Evolutionary conservation across 306 rosid species (phyloP).

Genomic region (Citrullus amarus): DNA sequence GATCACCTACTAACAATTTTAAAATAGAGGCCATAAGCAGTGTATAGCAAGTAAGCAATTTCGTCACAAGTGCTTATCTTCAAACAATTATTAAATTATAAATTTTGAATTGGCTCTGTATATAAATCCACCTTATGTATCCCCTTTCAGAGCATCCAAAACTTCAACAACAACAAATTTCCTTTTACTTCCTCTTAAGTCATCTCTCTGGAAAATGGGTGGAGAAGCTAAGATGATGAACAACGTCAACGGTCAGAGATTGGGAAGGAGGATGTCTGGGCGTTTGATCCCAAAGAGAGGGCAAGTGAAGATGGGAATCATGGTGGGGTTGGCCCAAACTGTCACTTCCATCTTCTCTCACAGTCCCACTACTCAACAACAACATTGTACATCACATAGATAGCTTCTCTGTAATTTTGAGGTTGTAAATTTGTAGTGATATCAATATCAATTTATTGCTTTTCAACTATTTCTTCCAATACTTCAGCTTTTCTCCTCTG

Average conservation of each 20-base stretch:
- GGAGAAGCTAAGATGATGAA: background rate
- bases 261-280: constrained; percentile 16
- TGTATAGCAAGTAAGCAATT: background rate
- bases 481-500: background rate
- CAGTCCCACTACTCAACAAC: background rate
- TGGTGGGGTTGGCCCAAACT: constrained; percentile 46
- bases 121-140: background rate
- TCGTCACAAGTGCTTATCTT: background rate
- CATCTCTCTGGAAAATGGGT: background rate
- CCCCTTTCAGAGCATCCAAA: background rate
- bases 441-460: background rate
- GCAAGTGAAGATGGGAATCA: constrained; percentile 48
- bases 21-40: background rate
- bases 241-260: constrained; percentile 21
- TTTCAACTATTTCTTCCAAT: background rate
- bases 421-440: background rate
- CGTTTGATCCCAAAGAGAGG: constrained; percentile 68
- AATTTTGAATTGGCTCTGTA: background rate
- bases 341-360: constrained; percentile 47
- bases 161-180: background rate
- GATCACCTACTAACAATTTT: background rate
- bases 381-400: background rate
- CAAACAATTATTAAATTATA: background rate
- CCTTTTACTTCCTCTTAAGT: background rate
- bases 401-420: background rate